phyloP scores from a whole-genome alignment of 192 early-diverging fungal genomes.

The Spinellus fusiger region DNA sequence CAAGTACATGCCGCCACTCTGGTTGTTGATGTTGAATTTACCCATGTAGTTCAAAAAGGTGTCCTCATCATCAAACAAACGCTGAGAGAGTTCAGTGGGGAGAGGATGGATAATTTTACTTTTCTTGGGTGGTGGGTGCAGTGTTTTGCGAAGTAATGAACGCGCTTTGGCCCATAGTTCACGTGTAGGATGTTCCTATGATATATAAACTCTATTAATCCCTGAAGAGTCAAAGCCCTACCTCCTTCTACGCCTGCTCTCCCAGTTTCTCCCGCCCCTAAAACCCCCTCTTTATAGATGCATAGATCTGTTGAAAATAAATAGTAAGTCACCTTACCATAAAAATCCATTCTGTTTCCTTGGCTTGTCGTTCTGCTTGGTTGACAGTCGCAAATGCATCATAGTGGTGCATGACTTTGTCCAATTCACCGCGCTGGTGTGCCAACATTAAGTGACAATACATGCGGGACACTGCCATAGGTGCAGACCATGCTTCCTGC shows the following conservation, averaged over 20 bases:
- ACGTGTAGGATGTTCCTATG: conserved; percentile 30
- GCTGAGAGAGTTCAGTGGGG: conserved; percentile 36
- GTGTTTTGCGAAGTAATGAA: conserved; percentile 37
- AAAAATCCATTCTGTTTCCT: conserved; percentile 51
- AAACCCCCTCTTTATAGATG: too few species aligned
- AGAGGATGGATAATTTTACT: conserved; percentile 44
- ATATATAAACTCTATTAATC: background rate
- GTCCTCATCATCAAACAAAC: conserved; percentile 44
- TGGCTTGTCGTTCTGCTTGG: conserved; percentile 48
- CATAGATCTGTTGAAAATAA: background rate
- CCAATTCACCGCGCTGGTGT: conserved; percentile 39
- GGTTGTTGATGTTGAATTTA: conserved; percentile 58
- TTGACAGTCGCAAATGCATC: conserved; percentile 52
- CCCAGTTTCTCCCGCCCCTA: too few species aligned
- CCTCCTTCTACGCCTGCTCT: background rate
- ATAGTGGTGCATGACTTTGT: conserved; percentile 36
- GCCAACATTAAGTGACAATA: conserved; percentile 42
- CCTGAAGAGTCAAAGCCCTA: background rate
- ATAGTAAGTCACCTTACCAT: conserved; percentile 31
- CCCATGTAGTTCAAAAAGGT: conserved; percentile 51
- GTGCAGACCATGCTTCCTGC: conserved; percentile 39
- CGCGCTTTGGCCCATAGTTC: conserved; percentile 39
- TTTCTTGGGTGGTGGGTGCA: conserved; percentile 40
- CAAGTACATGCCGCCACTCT: conserved; percentile 55
- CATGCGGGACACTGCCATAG: conserved; percentile 42